phyloP scores from a whole-genome alignment of 345 rosid genomes.

The Citrus glauca region DNA sequence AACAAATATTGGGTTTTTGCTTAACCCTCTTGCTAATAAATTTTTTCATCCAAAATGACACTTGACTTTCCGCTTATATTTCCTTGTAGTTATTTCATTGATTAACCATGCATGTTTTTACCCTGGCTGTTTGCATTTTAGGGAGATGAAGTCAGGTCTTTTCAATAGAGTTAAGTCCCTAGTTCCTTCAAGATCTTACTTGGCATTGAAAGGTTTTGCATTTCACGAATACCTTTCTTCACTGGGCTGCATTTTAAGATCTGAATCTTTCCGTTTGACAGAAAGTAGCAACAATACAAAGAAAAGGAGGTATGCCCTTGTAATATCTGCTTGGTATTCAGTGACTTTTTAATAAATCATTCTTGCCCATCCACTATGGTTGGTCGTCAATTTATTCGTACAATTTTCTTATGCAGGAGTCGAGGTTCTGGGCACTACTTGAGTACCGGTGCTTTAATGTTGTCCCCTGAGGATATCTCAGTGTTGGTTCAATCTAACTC shows the following conservation, averaged over 20 bases:
- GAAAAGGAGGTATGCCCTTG: conserved; percentile 45
- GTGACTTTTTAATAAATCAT: not conserved
- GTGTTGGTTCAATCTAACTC: conserved; percentile 43
- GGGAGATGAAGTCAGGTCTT: conserved; percentile 42
- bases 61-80: not conserved
- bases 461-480: conserved; percentile 68
- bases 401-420: conserved; percentile 34
- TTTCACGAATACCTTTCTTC: conserved; percentile 73
- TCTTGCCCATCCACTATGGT: not conserved
- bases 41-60: not conserved
- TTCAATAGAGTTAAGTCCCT: conserved; percentile 43
- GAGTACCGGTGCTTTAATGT: conserved; percentile 44
- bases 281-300: conserved; percentile 29
- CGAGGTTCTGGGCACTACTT: conserved; percentile 66
- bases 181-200: conserved; percentile 48
- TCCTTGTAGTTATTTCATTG: not conserved
- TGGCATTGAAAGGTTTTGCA: conserved; percentile 54
- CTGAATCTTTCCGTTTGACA: conserved; percentile 55
- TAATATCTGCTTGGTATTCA: not conserved
- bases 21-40: not conserved
- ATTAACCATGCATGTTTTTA: not conserved
- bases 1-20: not conserved
- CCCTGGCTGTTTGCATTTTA: conserved; percentile 32
- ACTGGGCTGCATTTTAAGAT: conserved; percentile 60
- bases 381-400: not conserved